A percentile compares a stretch with the other conserved stretches of the same genome.
Conservation (phyloP, 805 yeast genomes). For the Ogataea nitratoaversa region DNA sequence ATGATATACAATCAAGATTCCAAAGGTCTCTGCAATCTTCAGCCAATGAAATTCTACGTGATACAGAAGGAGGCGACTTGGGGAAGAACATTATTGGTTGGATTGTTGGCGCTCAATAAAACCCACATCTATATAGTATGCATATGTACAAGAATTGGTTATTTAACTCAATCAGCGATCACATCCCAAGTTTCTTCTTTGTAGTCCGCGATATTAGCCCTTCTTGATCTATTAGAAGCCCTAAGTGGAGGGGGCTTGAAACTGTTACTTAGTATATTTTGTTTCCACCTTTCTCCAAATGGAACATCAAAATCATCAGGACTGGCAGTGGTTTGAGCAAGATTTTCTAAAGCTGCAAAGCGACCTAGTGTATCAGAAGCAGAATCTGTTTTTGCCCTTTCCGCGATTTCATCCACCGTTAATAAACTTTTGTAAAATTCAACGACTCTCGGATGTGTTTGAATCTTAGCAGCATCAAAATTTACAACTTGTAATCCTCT, state of each 20-base stretch:
- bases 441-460: constrained; percentile 66
- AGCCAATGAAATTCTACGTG: constrained; percentile 21
- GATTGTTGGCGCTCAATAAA: constrained; percentile 31
- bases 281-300: background rate
- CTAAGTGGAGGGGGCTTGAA: background rate
- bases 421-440: constrained; percentile 57
- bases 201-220: background rate
- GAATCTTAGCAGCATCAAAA: constrained; percentile 60
- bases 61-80: constrained; percentile 21
- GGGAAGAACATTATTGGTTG: constrained; percentile 33
- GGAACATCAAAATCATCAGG: constrained; percentile 10
- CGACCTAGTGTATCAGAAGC: constrained; percentile 5
- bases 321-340: constrained; percentile 9
- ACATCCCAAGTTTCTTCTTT: background rate
- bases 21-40: constrained; percentile 27
- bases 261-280: background rate
- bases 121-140: too few relatives aligned
- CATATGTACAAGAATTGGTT: background rate
- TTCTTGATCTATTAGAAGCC: background rate
- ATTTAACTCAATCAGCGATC: background rate
- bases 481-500: constrained; percentile 79
- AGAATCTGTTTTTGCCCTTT: background rate
- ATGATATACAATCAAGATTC: constrained; percentile 24
- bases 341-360: constrained; percentile 8
- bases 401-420: constrained; percentile 31